phyloP scores from a whole-genome alignment of 768 basidiomycete genomes.

The Amyloporia xantha region DNA sequence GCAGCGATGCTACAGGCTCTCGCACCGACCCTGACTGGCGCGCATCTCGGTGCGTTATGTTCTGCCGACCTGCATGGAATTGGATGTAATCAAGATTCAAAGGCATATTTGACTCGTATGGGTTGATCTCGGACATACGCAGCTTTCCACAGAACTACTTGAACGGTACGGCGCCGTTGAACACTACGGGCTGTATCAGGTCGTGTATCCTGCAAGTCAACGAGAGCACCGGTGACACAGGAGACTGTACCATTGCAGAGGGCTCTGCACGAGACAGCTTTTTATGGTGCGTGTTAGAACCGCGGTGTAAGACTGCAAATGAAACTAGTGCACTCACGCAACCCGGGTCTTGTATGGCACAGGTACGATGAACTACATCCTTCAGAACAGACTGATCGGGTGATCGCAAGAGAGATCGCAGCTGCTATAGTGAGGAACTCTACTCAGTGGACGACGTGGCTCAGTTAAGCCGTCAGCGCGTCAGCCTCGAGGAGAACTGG shows the following conservation, averaged over 20 bases:
- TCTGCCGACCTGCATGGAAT: too few relatives aligned
- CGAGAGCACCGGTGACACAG: conserved; percentile 22
- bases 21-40: conserved; percentile 27
- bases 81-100: neutral
- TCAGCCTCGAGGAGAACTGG: too few relatives aligned
- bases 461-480: too few relatives aligned
- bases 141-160: conserved; percentile 44
- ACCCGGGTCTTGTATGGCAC: too few relatives aligned
- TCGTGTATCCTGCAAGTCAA: conserved; percentile 39
- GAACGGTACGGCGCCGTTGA: conserved; percentile 57
- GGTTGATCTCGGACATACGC: conserved; percentile 56
- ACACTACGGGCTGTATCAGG: conserved; percentile 46
- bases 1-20: conserved; percentile 20
- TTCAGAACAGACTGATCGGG: conserved; percentile 50
- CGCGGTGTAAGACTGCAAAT: too few relatives aligned
- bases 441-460: conserved; percentile 45
- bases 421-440: conserved; percentile 36
- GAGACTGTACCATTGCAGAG: conserved; percentile 30
- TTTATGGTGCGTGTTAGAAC: conserved; percentile 51
- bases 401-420: conserved; percentile 48
- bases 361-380: conserved; percentile 57
- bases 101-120: conserved; percentile 59
- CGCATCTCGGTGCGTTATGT: conserved; percentile 47
- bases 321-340: too few relatives aligned
- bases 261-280: conserved; percentile 50